Base-by-base conservation (phyloP, 192 early-diverging fungal species). In the Rhizoclosmatium globosum region DNA sequence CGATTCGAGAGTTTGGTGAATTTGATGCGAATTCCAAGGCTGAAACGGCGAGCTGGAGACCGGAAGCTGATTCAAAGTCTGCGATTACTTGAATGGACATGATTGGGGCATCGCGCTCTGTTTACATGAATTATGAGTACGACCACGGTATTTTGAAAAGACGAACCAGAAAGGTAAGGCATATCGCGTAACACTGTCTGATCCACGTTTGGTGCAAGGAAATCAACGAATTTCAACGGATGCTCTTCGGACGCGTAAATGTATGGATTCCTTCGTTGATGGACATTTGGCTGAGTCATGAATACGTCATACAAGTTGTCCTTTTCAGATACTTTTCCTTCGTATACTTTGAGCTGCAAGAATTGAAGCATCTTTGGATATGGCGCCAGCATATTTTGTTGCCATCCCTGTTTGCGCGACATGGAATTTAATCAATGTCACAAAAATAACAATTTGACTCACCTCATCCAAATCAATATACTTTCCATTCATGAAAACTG, bases 401-500 rank as follows among this genome's bases (percentile, higher is more conserved):
- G 88, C 86, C 85, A 93, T 44, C 79, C 83, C 83, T 75, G n/a
- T 3, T 45, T 3, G 15, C 74, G 1, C 19, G 69, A 47, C 7
- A 50, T 47, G 7, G 71, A 21, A 4, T 75, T 68, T n/a, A 3
- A 67, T 45, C 2, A 47, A 42, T 53, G 3, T 41, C 47, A 7
- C 47, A 75, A 59, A 41, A 71, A 57, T 46, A 2, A 71, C 60
- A 69, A 85, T 58, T 57, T 79, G 75, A 44, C 45, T 67, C 19
- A 80, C 88, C n/a, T 91, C 88, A 58, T 81, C 85, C 75, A 94
- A 80, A 13, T 87, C 86, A 72, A 91, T 80, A 74, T 88, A 89
- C 78, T 92, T 93, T 64, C 96, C 96, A 78, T 97, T 97, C 47
- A 93, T 74, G 88, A 95, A 97, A 1, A 91, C 72, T 4, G 87